Percentiles rank a stretch among this genome's conserved stretches.
Conservation (phyloP, 768 basidiomycete species). For the Boletus barrowsii region DNA sequence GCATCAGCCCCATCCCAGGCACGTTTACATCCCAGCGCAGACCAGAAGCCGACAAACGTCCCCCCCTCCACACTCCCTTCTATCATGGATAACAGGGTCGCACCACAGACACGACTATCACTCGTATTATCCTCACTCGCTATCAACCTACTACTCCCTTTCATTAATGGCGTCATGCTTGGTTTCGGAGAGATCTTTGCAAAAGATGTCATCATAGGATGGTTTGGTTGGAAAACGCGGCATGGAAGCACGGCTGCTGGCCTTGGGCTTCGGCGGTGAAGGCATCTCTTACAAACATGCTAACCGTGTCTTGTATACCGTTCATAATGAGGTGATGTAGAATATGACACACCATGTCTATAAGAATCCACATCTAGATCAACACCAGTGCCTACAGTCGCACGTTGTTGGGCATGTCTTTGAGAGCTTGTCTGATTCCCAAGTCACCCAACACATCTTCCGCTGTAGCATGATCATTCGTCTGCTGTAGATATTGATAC, state of each 20-base stretch:
- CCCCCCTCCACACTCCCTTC: conserved; percentile 56
- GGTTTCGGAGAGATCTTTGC: conserved; percentile 96
- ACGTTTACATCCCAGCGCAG: conserved; percentile 21
- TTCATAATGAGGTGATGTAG: neutral
- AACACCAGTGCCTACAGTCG: conserved; percentile 34
- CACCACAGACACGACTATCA: conserved; percentile 61
- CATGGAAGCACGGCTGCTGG: conserved; percentile 22
- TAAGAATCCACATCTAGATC: neutral
- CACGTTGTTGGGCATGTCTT: conserved; percentile 51
- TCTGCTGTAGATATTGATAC: neutral
- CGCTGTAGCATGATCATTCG: conserved; percentile 31
- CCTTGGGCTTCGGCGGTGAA: conserved; percentile 27
- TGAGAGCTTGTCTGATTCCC: conserved; percentile 57
- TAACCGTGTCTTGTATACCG: neutral
- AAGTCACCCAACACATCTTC: conserved; percentile 59
- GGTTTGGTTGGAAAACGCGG: conserved; percentile 42
- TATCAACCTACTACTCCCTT: conserved; percentile 83
- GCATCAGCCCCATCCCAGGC: conserved; percentile 5
- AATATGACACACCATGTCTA: neutral
- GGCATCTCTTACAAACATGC: neutral
- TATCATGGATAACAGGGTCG: conserved; percentile 67
- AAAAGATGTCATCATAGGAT: conserved; percentile 62
- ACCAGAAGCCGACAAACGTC: conserved; percentile 25
- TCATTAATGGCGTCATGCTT: conserved; percentile 93
- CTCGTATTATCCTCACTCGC: conserved; percentile 73